phyloP scores from a whole-genome alignment of 2,329 filamentous ascomycete species.

The Cordyceps cateniannulata region DNA sequence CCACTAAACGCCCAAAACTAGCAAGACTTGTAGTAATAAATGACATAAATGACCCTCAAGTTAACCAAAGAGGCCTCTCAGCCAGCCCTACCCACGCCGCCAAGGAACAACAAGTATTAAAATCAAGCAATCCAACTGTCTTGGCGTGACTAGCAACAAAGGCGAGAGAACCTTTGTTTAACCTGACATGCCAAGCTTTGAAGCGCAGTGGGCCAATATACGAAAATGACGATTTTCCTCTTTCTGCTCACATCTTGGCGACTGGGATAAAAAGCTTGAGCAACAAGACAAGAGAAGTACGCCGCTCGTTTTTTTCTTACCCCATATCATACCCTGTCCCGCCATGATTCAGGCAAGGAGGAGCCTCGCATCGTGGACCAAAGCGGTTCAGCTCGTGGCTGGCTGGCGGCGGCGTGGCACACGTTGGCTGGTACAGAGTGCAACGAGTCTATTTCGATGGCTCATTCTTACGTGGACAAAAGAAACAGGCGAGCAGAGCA shows the following conservation, averaged over 20 bases:
- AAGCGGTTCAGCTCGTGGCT: not conserved
- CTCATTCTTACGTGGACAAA: too few species aligned
- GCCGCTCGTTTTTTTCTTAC: not conserved
- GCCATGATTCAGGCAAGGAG: not conserved
- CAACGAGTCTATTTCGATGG: too few species aligned
- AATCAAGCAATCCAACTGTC: not conserved
- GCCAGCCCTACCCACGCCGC: not conserved
- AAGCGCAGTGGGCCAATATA: not conserved
- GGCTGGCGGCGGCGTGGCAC: not conserved
- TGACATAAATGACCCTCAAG: too few species aligned
- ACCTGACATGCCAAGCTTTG: constrained; percentile 6
- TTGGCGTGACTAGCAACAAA: not conserved
- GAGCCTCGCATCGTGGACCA: not conserved
- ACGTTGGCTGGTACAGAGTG: too few species aligned
- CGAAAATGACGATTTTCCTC: not conserved
- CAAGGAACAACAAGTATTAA: too few species aligned
- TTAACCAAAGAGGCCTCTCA: not conserved
- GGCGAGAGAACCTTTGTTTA: not conserved
- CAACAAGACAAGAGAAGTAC: not conserved
- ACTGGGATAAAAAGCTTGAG: not conserved
- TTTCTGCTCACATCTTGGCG: not conserved
- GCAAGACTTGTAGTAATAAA: not conserved
- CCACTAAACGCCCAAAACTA: not conserved
- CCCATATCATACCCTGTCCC: not conserved
- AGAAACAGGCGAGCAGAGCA: too few species aligned